These are phyloP conservation scores for Mycena galopus DNA, from an alignment of 768 basidiomycete genomes.

Conservation along the genomic window DNA sequence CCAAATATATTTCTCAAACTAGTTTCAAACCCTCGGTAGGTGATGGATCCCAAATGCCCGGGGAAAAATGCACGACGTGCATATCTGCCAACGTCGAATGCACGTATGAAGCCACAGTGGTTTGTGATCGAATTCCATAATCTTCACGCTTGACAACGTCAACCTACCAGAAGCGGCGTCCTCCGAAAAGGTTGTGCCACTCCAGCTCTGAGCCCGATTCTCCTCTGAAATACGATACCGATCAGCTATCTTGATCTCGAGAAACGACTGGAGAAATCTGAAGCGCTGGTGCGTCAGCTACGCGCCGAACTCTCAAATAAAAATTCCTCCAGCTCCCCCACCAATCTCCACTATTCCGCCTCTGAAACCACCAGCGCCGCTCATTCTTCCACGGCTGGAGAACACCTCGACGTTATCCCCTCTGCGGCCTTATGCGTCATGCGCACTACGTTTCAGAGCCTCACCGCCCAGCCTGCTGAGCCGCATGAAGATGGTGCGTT, in stretches of 20 bases:
- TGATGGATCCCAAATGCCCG: too few species aligned
- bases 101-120: background rate
- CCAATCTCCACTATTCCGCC: background rate
- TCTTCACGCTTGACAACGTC: too few species aligned
- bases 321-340: too few species aligned
- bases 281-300: background rate
- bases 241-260: conserved; percentile 14
- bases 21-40: background rate
- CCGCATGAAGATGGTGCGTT: too few species aligned
- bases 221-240: too few species aligned
- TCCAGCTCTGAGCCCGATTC: too few species aligned
- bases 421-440: background rate
- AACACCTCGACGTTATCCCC: background rate
- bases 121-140: background rate
- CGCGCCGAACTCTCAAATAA: background rate
- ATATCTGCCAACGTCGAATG: background rate
- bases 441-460: background rate
- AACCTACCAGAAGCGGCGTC: too few species aligned
- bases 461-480: too few species aligned
- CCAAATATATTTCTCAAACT: too few species aligned
- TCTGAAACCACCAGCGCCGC: background rate
- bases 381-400: background rate
- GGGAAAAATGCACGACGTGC: background rate
- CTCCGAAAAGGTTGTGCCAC: too few species aligned
- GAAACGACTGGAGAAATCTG: conserved; percentile 3